Base-by-base conservation (phyloP, 148 eudicot genomes). In the Rhododendron kiyosumense region DNA sequence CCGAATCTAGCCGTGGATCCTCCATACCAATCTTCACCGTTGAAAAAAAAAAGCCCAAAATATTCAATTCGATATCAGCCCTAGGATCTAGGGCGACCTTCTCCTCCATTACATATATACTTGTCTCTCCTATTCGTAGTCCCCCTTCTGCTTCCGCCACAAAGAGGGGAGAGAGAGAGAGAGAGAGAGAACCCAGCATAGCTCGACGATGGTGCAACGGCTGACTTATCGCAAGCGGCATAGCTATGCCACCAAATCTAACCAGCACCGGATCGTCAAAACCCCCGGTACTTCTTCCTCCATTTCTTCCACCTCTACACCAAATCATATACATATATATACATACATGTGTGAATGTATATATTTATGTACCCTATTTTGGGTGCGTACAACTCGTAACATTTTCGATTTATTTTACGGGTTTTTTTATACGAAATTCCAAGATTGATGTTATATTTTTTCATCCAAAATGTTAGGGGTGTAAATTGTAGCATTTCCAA, bases 241-340 rank as follows among this genome's bases (percentile, higher is more conserved):
- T 65, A 93, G 94, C 85, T 93, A 93, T 83, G 94, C 95, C 81
- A 93, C 95, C 89, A 93, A 93, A 83, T 93, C 95, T 14, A 93
- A 92, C 91, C 92, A 92, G 85, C 93, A 92, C 81, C 81, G 95
- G 59, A 79, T 93, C 85, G 95, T 93, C 88, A 93, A 93, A 88
- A 93, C 94, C 75, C 95, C 95, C 45, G 95, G 95, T 93, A 81
- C 24, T 51, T 0, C 24, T 38, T 61, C 38, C n/a, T 71, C 38
- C 26, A 36, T 18, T 28, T 36, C 41, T 26, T 54, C 22, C 17
- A 41, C 45, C 45, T 41, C 45, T 41, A 41, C 7, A 41, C 45
- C 45, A 41, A 41, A 10, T 48, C 51, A 48, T 48, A 10, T 48
- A 48, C 51, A 8, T 48, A 36, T 2, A 36, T 36, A 41, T 48